Percentiles rank a stretch among this genome's conserved stretches.
phyloP scores from a whole-genome alignment of 169 alveolate genomes.

The Plasmodium vivax region DNA sequence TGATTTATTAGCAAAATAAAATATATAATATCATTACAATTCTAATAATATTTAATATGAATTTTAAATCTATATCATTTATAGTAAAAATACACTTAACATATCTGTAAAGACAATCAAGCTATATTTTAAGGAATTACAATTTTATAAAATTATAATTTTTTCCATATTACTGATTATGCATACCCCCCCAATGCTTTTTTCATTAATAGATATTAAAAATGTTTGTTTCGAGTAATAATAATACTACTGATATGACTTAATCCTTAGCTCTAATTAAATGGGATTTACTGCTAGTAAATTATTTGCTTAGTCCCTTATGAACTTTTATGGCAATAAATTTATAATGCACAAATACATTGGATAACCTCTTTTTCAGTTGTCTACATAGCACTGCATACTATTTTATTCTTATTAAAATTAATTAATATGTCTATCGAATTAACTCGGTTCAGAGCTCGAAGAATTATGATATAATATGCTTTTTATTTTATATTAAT shows the following conservation, averaged over 20 bases:
- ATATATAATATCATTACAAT: too few species aligned
- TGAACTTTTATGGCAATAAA: too few species aligned
- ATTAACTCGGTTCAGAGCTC: background rate
- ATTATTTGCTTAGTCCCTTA: background rate
- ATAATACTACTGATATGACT: background rate
- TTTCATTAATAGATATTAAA: too few species aligned
- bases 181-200: background rate
- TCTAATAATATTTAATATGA: too few species aligned
- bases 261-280: background rate
- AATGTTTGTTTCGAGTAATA: background rate
- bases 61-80: too few species aligned
- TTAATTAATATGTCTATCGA: background rate
- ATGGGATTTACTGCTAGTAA: background rate
- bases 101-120: too few species aligned
- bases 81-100: too few species aligned
- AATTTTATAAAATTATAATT: too few species aligned
- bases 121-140: background rate
- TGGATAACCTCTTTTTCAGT: background rate
- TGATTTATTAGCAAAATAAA: too few species aligned
- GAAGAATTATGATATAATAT: background rate
- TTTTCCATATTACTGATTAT: too few species aligned
- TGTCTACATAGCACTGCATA: background rate
- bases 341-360: background rate
- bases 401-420: background rate
- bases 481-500: too few species aligned